Evolutionary conservation across 2,329 filamentous ascomycete genomes (phyloP), one percentile per base, ranked within the genome.

Genomic region (Dactylonectria macrodidyma): DNA sequence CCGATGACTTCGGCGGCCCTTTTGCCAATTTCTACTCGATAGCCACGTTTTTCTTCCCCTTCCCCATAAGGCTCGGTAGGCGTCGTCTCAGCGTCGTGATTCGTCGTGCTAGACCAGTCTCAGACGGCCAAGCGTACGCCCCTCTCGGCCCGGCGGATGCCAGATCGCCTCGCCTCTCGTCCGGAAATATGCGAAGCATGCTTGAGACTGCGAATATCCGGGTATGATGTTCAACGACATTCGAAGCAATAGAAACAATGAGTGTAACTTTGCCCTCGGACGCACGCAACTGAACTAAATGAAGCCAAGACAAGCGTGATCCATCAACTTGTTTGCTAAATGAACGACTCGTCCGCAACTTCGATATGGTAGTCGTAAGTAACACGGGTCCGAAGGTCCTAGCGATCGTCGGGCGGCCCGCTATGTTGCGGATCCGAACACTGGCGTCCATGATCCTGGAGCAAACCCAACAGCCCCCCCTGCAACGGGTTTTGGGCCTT

Each of bases 381-480:
- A 34, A 30, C 16, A 52, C 26, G 50, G 34, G 51, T 64, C 57
- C 60, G 46, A 36, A n/a, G 71, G 52, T 38, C 73, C 62, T 56
- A 36, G 65, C 52, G 64, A 75, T 75, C 65, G 46, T 30, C 61
- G 52, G 48, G 48, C 56, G 69, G 67, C 59, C 67, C 67, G 65
- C 65, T 66, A 58, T 62, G 44, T 57, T 74, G 67, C 72, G 68
- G 70, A 70, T 71, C 70, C 72, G 68, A 62, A 41, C 46, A 50
- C 70, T 71, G 69, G 67, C 70, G 66, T 65, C 44, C 22, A n/a
- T 57, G 47, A 55, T 62, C 68, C 71, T 65, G 47, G 46, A 59
- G 38, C 51, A 60, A 60, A 65, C 50, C 51, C 62, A 60, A 65
- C 50, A 47, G 50, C 46, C 52, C 50, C 50, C 56, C 46, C 52